Evolutionary conservation across 805 yeast genomes (phyloP).

Genomic region (Metschnikowia reukaufii): DNA sequence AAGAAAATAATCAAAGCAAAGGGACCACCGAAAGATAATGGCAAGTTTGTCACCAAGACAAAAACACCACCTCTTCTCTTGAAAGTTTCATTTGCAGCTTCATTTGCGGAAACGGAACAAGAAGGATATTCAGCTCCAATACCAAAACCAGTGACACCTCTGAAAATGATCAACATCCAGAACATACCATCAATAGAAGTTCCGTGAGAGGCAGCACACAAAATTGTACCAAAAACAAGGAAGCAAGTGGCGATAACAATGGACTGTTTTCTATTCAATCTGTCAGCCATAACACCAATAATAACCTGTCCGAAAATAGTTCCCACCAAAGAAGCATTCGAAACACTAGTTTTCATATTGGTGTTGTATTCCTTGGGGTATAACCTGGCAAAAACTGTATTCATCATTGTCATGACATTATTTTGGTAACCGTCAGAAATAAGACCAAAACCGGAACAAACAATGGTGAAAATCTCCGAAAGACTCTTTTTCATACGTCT

Average conservation of each 20-base stretch:
- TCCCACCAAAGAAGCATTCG: slow-evolving; percentile 68
- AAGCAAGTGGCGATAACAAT: slow-evolving; percentile 61
- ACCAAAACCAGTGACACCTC: slow-evolving; percentile 79
- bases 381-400: slow-evolving; percentile 50
- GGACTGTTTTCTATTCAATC: slow-evolving; percentile 70
- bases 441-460: slow-evolving; percentile 73
- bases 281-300: slow-evolving; percentile 64
- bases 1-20: slow-evolving; percentile 66
- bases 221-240: slow-evolving; percentile 60
- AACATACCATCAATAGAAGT: slow-evolving; percentile 58
- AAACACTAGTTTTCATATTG: slow-evolving; percentile 59
- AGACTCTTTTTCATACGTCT: slow-evolving; percentile 26
- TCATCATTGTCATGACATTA: slow-evolving; percentile 69
- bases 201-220: slow-evolving; percentile 75
- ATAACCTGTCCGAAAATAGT: slow-evolving; percentile 70
- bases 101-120: slow-evolving; percentile 65
- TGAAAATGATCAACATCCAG: slow-evolving; percentile 71
- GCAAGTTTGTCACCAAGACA: slow-evolving; percentile 68
- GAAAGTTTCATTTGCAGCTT: slow-evolving; percentile 69
- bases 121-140: slow-evolving; percentile 78
- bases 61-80: slow-evolving; percentile 66
- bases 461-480: slow-evolving; percentile 44
- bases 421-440: slow-evolving; percentile 79
- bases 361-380: slow-evolving; percentile 44
- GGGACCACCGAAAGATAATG: slow-evolving; percentile 77